These are phyloP conservation scores for Boletellus emodensis DNA, from an alignment of 768 basidiomycete genomes.

Conservation along the genomic window DNA sequence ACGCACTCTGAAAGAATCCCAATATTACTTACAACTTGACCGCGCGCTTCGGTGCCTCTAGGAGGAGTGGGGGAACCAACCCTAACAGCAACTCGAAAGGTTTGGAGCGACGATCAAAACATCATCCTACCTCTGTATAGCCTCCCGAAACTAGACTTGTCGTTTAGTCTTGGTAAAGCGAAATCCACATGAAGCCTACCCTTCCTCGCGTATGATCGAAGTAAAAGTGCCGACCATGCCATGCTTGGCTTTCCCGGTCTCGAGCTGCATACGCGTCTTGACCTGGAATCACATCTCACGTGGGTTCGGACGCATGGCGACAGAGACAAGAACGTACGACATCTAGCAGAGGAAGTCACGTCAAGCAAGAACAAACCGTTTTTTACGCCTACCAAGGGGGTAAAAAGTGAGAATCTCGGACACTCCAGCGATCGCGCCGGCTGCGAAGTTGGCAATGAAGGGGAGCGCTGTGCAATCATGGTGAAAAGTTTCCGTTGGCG, in stretches of 20 bases:
- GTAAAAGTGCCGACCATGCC: slow-evolving; percentile 82
- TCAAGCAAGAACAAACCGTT: not conserved
- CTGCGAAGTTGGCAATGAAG: slow-evolving; percentile 85
- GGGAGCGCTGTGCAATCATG: slow-evolving; percentile 58
- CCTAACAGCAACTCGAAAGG: slow-evolving; percentile 39
- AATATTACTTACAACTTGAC: slow-evolving; percentile 74
- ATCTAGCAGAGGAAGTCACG: slow-evolving; percentile 47
- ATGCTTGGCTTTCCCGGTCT: slow-evolving; percentile 69
- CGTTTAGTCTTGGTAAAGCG: not conserved
- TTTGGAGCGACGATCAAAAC: not conserved
- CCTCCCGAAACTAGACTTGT: slow-evolving; percentile 55
- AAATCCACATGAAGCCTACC: slow-evolving; percentile 46
- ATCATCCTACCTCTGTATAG: slow-evolving; percentile 73
- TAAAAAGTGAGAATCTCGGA: slow-evolving; percentile 83
- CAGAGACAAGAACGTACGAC: slow-evolving; percentile 55
- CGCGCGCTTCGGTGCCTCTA: slow-evolving; percentile 98
- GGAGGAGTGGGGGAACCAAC: slow-evolving; percentile 88
- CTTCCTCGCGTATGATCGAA: slow-evolving; percentile 85
- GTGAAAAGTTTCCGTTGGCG: too few relatives aligned
- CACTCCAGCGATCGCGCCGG: slow-evolving; percentile 94
- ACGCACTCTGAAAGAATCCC: not conserved
- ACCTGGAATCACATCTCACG: slow-evolving; percentile 48
- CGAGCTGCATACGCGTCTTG: slow-evolving; percentile 98
- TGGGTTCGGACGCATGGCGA: not conserved
- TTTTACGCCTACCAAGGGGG: slow-evolving; percentile 67